Evolutionary conservation across 2,329 filamentous ascomycete genomes (phyloP), one percentile per base, ranked within the genome.

Genomic region (Neurospora sp.): DNA sequence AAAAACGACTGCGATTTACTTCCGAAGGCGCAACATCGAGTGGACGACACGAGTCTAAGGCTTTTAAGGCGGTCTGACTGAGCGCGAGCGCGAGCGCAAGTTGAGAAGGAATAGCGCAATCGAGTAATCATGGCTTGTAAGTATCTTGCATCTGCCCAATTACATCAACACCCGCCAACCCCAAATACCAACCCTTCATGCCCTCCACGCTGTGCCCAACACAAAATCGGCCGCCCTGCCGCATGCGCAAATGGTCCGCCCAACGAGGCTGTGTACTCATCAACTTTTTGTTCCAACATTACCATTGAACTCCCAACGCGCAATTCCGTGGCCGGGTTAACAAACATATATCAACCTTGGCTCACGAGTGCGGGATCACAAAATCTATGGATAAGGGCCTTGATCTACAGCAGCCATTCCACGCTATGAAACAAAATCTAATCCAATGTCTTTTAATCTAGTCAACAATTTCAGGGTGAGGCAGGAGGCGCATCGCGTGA

Each of bases 381-480:
- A 62, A 62, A 17, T 10, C 13, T 8, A 33, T 33, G 23, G 23
- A 62, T 33, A 33, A 13, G 13, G 52, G 23, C 13, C 23, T 10
- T 33, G 52, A 28, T 36, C 15, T 36, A 15, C 15, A 62, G 13
- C 13, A 36, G 17, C 7, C 52, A 62, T 62, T 62, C 28, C 13
- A 36, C 28, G 13, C 52, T 36, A 9, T 66, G 38, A 43, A 38
- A 40, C 38, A 66, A 66, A 42, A 15, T 39, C 70, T 74, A 70
- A 75, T 67, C 33, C 68, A 10, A 71, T 74, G 66, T 71, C 75
- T 71, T 66, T 8, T 77, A 17, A 62, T 17, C 52, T 62, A 85
- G 84, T 84, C 79, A 85, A 85, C 73, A 77, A 79, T 58, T 82
- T 79, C 74, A 78, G 77, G 68, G 80, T 82, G 72, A 85, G 82